phyloP scores from a whole-genome alignment of 768 basidiomycete genomes.

The Russula brevipes region DNA sequence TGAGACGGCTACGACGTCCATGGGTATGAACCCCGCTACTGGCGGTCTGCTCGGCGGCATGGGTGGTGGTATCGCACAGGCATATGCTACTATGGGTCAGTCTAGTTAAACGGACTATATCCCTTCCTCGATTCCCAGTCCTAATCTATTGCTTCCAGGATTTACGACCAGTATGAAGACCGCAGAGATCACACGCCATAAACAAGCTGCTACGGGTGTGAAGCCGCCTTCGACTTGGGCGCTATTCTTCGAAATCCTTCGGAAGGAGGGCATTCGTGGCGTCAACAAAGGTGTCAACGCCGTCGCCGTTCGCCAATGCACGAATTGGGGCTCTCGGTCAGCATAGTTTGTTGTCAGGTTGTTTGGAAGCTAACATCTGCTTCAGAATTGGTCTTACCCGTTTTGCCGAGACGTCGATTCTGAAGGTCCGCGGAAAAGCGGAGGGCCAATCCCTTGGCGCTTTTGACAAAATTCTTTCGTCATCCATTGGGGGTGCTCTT shows the following conservation, averaged over 20 bases:
- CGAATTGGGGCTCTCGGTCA: slow-evolving; percentile 89
- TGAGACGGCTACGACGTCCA: slow-evolving; percentile 56
- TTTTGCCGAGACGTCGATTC: slow-evolving; percentile 77
- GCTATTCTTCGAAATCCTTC: slow-evolving; percentile 92
- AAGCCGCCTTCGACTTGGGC: slow-evolving; percentile 91
- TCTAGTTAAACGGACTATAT: slow-evolving; percentile 20
- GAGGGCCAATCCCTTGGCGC: slow-evolving; percentile 71
- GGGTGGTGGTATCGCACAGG: slow-evolving; percentile 95
- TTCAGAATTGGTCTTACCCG: slow-evolving; percentile 94
- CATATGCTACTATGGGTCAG: slow-evolving; percentile 99
- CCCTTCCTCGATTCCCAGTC: background rate
- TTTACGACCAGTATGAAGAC: slow-evolving; percentile 99
- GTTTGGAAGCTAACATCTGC: slow-evolving; percentile 15
- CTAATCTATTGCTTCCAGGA: slow-evolving; percentile 44
- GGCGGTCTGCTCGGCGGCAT: slow-evolving; percentile 94
- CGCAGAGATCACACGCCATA: slow-evolving; percentile 93
- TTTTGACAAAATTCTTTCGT: slow-evolving; percentile 82
- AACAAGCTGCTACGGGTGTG: slow-evolving; percentile 77
- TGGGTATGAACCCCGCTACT: slow-evolving; percentile 73
- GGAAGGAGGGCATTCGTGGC: slow-evolving; percentile 86
- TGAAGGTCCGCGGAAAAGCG: slow-evolving; percentile 68
- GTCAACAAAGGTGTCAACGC: slow-evolving; percentile 99
- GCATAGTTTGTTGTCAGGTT: slow-evolving; percentile 27
- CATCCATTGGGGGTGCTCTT: slow-evolving; percentile 87
- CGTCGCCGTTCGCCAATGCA: slow-evolving; percentile 86